Percentiles rank a stretch among this genome's conserved stretches.
Conservation (phyloP, 2,329 filamentous ascomycete genomes). For the Colletotrichum viniferum region DNA sequence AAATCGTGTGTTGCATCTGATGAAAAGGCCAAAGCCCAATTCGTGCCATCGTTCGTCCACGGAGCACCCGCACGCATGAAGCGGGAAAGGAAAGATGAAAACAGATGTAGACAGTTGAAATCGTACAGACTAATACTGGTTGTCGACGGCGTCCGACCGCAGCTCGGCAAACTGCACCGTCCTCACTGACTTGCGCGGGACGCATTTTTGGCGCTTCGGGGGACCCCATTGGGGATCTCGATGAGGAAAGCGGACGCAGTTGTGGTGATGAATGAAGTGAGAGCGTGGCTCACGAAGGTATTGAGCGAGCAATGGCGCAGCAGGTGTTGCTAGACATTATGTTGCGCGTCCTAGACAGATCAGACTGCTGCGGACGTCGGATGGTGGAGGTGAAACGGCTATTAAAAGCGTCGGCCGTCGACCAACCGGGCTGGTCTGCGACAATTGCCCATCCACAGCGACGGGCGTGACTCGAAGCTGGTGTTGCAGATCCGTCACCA, state of each 20-base stretch:
- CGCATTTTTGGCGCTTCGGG: background rate
- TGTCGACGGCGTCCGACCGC: background rate
- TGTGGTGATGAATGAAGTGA: background rate
- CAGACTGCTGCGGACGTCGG: background rate
- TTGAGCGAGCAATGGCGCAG: conserved; percentile 6
- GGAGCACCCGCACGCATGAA: background rate
- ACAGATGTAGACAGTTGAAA: background rate
- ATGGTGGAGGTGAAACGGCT: conserved; percentile 15
- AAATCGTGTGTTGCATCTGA: background rate
- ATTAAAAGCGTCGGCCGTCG: conserved; percentile 16
- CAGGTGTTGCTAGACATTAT: conserved; percentile 1
- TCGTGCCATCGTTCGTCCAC: background rate
- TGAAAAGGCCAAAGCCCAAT: background rate
- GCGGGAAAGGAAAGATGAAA: background rate
- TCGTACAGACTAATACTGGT: background rate
- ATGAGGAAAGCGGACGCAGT: background rate
- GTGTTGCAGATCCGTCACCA: conserved; percentile 17
- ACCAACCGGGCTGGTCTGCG: conserved; percentile 10
- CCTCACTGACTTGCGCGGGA: background rate
- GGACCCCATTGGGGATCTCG: background rate
- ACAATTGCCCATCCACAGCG: background rate
- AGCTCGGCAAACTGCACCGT: background rate
- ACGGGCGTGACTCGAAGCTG: conserved; percentile 10
- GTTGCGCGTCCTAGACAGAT: conserved; percentile 6
- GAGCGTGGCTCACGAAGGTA: background rate